phyloP scores from a whole-genome alignment of 2,329 filamentous ascomycete genomes.

The Neopestalotiopsis sp. region DNA sequence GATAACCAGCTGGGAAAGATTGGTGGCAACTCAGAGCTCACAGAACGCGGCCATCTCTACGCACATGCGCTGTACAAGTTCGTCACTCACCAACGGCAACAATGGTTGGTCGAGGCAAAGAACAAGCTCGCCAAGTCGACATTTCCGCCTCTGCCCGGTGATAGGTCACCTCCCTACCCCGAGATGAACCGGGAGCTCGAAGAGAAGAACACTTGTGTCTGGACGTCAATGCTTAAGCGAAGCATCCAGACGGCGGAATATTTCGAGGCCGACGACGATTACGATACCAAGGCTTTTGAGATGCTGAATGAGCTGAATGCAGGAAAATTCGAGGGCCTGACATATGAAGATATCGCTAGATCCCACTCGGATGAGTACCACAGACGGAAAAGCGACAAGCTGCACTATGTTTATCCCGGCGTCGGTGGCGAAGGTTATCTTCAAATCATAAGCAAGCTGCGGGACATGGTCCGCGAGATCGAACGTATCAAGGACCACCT shows the following conservation, averaged over 20 bases:
- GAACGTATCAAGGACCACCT: constrained; percentile 97
- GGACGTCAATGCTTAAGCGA: constrained; percentile 96
- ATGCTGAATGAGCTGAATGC: constrained; percentile 98
- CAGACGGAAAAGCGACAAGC: constrained; percentile 82
- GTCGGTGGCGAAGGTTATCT: constrained; percentile 96
- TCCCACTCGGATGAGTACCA: constrained; percentile 81
- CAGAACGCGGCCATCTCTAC: constrained; percentile 79
- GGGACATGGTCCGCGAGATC: constrained; percentile 94
- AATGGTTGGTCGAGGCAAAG: constrained; percentile 84
- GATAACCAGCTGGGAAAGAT: constrained; percentile 90
- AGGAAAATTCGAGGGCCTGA: constrained; percentile 91
- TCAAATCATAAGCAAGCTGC: constrained; percentile 93
- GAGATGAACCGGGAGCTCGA: constrained; percentile 74
- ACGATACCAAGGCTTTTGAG: constrained; percentile 96
- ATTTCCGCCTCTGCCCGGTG: constrained; percentile 89
- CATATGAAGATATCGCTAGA: constrained; percentile 86
- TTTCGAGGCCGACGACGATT: constrained; percentile 90
- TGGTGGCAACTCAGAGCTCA: constrained; percentile 84
- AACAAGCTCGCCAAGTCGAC: constrained; percentile 76
- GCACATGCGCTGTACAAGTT: constrained; percentile 81
- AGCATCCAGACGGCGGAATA: constrained; percentile 86
- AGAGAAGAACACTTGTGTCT: constrained; percentile 94
- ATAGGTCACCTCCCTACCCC: constrained; percentile 93
- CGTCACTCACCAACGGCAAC: constrained; percentile 77
- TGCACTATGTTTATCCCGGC: constrained; percentile 95